Evolutionary conservation across 108 stramenopile species (phyloP).

Genomic region (Discostella pseudostelligera): DNA sequence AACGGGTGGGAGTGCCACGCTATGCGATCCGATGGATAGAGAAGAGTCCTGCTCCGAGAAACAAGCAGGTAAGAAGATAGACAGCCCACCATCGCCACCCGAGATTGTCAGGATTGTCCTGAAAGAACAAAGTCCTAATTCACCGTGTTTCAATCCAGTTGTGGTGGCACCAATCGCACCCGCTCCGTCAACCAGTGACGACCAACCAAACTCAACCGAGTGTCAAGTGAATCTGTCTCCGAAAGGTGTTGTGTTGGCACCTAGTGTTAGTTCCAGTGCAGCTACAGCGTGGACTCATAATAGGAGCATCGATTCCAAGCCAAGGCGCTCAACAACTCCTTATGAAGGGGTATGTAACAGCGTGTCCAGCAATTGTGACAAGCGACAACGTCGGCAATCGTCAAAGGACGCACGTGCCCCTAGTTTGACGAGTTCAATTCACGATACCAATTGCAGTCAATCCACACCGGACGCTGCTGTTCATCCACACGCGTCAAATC

Average conservation of each 20-base stretch:
- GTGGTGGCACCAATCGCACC: neutral
- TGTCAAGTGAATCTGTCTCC: neutral
- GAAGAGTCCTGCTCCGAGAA: neutral
- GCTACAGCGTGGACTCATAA: neutral
- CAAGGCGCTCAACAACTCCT: neutral
- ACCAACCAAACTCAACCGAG: neutral
- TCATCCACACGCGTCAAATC: too few relatives aligned
- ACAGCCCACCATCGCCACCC: constrained; percentile 5
- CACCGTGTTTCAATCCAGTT: neutral
- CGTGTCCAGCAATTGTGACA: too few relatives aligned
- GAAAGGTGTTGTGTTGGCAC: neutral
- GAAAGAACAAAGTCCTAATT: neutral
- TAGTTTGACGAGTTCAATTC: constrained; percentile 1
- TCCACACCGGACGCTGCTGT: neutral
- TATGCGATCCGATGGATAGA: too few relatives aligned
- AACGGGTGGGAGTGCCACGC: too few relatives aligned
- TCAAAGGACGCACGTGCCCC: neutral
- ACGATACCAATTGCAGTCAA: too few relatives aligned
- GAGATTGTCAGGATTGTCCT: constrained; percentile 1
- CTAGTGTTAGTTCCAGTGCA: constrained; percentile 4
- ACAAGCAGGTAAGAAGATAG: constrained; percentile 1
- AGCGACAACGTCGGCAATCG: neutral
- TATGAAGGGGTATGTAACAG: neutral
- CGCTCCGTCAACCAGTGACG: neutral
- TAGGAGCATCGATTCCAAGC: neutral